phyloP scores from a whole-genome alignment of 2,329 filamentous ascomycete genomes.

The Aspergillus sp. region DNA sequence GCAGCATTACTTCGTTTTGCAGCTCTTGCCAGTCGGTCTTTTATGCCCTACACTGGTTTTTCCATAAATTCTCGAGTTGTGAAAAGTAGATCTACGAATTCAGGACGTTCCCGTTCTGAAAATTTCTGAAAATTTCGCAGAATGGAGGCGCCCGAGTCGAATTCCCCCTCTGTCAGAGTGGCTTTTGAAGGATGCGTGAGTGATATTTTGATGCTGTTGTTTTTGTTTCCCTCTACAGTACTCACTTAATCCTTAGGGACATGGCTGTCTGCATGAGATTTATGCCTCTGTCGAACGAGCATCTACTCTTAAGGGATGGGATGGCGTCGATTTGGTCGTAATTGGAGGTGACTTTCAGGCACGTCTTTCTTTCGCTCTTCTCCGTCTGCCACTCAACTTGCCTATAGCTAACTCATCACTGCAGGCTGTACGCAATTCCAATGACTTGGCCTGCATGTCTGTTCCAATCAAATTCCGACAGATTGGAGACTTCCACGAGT shows the following conservation, averaged over 20 bases:
- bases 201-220: conserved; percentile 7
- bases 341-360: conserved; percentile 96
- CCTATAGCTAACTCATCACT: conserved; percentile 1
- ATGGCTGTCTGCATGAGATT: conserved; percentile 86
- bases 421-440: conserved; percentile 77
- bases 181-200: conserved; percentile 82
- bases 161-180: conserved; percentile 51
- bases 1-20: not conserved
- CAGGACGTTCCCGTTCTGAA: too few relatives aligned
- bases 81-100: too few relatives aligned
- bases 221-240: not conserved
- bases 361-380: conserved; percentile 10
- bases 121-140: not conserved
- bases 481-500: conserved; percentile 88
- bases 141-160: conserved; percentile 6
- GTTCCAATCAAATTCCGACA: conserved; percentile 81
- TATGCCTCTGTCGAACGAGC: conserved; percentile 70
- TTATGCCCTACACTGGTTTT: not conserved
- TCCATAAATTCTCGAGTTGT: not conserved
- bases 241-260: conserved; percentile 54
- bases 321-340: conserved; percentile 78
- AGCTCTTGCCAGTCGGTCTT: not conserved
- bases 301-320: conserved; percentile 66
- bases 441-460: conserved; percentile 81
- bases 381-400: not conserved